Evolutionary conservation across 2,329 filamentous ascomycete species (phyloP), one percentile per base, ranked within the genome.

Genomic region (Stachybotrys elegans): DNA sequence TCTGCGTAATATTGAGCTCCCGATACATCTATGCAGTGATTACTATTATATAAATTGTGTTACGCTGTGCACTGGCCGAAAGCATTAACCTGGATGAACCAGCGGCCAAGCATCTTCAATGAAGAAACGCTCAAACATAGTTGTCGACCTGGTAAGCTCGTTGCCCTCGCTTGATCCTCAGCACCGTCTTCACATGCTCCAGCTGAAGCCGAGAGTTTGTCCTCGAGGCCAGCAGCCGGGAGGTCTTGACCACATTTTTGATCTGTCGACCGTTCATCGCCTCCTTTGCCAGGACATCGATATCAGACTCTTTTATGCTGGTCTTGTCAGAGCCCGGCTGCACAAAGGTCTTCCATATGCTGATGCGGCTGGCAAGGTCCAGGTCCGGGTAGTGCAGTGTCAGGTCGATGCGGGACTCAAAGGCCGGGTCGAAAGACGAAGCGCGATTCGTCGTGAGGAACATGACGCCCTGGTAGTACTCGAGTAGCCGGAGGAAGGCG

Each of bases 261-360:
- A 76, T 76, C 61, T 76, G 70, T 20, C 72, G 59, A 4, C 73
- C 72, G 40, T 76, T 76, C 36, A 76, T 58, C 5, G 67, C 57
- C 42, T 72, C 56, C 19, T 52, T 46, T 1, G 68, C 58, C 25
- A 76, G 57, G 41, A 62, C 54, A 14, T 58, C 57, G 2, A 69
- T 42, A 12, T 62, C 55, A 0, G 53, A 55, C 0, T 61, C 56
- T 0, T 43, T 50, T 4, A 68, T 48, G 9, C 57, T 55, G 48
- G 67, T 62, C 23, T 48, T 50, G 22, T 48, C 43, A 17, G 47
- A 39, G 16, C 52, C 22, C n/a, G 42, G 49, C 37, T 58, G 46
- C 6, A 71, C 47, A 54, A 71, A 71, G 42, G 66, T 65, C 14
- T 53, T 46, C 69, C 69, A 71, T 42, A 71, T 63, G 42, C 57